A percentile compares a stretch with the other conserved stretches of the same genome.
Conservation (phyloP, 2,329 filamentous ascomycete species). For the Pyricularia pennisetigena region DNA sequence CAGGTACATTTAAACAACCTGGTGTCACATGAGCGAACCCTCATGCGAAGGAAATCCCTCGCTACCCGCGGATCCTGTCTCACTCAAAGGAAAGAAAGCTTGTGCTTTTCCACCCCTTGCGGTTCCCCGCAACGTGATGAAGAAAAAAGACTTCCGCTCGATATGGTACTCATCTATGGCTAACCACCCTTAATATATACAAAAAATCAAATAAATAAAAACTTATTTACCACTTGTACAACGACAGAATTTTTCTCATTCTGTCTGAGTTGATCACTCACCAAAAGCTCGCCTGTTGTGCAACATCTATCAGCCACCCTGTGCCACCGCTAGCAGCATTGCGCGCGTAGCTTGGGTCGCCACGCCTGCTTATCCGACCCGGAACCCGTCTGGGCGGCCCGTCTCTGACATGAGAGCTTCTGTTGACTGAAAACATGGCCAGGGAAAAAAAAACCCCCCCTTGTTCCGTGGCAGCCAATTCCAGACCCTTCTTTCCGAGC, state of each 20-base stretch:
- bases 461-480: neutral
- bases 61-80: neutral
- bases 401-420: neutral
- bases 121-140: neutral
- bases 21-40: neutral
- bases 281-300: neutral
- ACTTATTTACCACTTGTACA: neutral
- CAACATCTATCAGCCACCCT: neutral
- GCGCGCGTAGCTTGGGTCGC: neutral
- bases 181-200: neutral
- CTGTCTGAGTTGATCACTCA: too few relatives aligned
- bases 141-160: neutral
- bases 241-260: neutral
- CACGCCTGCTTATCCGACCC: neutral
- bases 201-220: neutral
- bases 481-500: neutral
- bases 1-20: neutral
- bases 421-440: neutral
- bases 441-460: too few relatives aligned
- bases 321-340: neutral
- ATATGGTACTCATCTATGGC: neutral
- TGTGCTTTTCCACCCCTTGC: neutral
- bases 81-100: neutral
- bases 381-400: neutral
- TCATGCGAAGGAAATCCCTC: neutral